phyloP scores from a whole-genome alignment of 2,329 filamentous ascomycete genomes.

The Epichloe sp. region DNA sequence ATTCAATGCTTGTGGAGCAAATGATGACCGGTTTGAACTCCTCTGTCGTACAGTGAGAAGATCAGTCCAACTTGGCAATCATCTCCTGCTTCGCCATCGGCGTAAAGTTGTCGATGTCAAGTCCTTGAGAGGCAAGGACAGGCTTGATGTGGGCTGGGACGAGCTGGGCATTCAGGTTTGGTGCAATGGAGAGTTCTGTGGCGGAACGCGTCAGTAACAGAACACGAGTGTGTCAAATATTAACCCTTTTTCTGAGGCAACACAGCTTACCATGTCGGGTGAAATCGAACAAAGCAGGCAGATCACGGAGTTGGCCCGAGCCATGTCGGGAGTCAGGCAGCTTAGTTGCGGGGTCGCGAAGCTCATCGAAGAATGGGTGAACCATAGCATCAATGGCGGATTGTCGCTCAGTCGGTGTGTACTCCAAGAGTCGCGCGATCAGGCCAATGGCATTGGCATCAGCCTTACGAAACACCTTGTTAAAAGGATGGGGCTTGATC shows the following conservation, averaged over 20 bases:
- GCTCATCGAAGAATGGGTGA: slow-evolving; percentile 95
- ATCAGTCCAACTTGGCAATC: slow-evolving; percentile 94
- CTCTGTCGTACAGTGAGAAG: slow-evolving; percentile 9
- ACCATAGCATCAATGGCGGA: slow-evolving; percentile 94
- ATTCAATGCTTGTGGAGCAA: slow-evolving; percentile 17
- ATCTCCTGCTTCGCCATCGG: slow-evolving; percentile 90
- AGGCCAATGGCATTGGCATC: slow-evolving; percentile 86
- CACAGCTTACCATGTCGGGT: slow-evolving; percentile 67
- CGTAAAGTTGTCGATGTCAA: slow-evolving; percentile 90
- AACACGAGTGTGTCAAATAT: background rate
- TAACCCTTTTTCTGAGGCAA: background rate
- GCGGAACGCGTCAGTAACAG: background rate
- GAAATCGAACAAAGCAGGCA: slow-evolving; percentile 88
- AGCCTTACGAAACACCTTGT: slow-evolving; percentile 97
- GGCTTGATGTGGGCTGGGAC: slow-evolving; percentile 74
- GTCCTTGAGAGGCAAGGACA: slow-evolving; percentile 58
- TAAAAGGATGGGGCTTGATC: slow-evolving; percentile 98
- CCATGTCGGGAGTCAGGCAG: slow-evolving; percentile 90
- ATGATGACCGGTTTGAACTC: slow-evolving; percentile 20
- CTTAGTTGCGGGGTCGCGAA: slow-evolving; percentile 80
- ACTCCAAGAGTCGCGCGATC: slow-evolving; percentile 87
- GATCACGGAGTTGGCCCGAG: slow-evolving; percentile 63
- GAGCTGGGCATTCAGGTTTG: slow-evolving; percentile 73
- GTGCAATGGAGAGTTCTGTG: slow-evolving; percentile 88
- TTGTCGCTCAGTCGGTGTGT: slow-evolving; percentile 90